Evolutionary conservation across 345 rosid genomes (phyloP).

Genomic region (Linum tenue): DNA sequence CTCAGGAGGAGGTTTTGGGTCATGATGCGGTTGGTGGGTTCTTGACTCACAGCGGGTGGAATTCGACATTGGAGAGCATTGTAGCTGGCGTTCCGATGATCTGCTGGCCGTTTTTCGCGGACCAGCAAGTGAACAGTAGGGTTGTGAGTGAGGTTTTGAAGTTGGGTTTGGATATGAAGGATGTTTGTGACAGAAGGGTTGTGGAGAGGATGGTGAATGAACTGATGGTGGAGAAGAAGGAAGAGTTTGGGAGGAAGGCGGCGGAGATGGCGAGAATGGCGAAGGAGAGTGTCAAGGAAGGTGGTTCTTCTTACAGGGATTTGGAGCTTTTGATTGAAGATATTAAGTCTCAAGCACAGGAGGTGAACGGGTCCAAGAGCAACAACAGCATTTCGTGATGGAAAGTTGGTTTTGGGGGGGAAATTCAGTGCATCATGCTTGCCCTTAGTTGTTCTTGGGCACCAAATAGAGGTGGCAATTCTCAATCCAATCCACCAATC

Average conservation of each 20-base stretch:
- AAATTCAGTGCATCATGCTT: too few relatives aligned
- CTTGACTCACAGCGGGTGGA: conserved; percentile 69
- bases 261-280: conserved; percentile 23
- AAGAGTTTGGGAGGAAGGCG: conserved; percentile 21
- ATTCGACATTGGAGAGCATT: conserved; percentile 65
- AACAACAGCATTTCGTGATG: too few relatives aligned
- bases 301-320: conserved; percentile 34
- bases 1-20: conserved; percentile 38
- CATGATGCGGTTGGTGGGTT: conserved; percentile 54
- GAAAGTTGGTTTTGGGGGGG: too few relatives aligned
- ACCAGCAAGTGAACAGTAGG: conserved; percentile 54
- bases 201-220: conserved; percentile 46
- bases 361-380: background rate
- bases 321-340: conserved; percentile 33
- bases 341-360: conserved; percentile 2
- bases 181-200: conserved; percentile 35
- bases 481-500: too few relatives aligned
- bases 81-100: conserved; percentile 59
- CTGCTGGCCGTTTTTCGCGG: conserved; percentile 56
- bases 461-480: too few relatives aligned
- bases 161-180: conserved; percentile 63
- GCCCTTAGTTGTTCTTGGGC: too few relatives aligned
- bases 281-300: conserved; percentile 16
- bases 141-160: conserved; percentile 47
- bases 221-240: conserved; percentile 48